Conservation (phyloP, 78 protist species). For the Protostelium mycophagum region DNA sequence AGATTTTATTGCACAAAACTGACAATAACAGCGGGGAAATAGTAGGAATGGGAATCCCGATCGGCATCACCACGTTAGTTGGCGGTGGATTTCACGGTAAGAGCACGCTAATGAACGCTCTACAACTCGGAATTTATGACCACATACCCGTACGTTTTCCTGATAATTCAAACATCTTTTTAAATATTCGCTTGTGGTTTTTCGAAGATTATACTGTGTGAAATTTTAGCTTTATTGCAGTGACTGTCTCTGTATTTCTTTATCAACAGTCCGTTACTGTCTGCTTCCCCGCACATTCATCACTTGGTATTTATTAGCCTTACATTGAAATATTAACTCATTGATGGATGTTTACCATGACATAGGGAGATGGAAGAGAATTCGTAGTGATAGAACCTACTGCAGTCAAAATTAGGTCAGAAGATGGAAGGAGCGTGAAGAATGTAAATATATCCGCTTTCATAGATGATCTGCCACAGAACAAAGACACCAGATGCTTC, state of each 20-base stretch:
- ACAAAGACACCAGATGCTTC: conserved; percentile 8
- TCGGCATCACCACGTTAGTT: conserved; percentile 47
- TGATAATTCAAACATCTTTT: too few species aligned
- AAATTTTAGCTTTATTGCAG: too few species aligned
- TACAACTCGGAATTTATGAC: conserved; percentile 54
- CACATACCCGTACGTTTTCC: conserved; percentile 13
- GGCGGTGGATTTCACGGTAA: conserved; percentile 80
- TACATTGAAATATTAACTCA: too few species aligned
- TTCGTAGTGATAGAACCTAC: neutral
- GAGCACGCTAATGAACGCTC: conserved; percentile 61
- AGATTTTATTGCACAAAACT: too few species aligned
- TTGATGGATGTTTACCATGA: too few species aligned
- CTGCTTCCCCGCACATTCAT: too few species aligned
- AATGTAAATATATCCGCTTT: conserved; percentile 37
- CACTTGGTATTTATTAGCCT: too few species aligned
- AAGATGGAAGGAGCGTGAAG: conserved; percentile 46
- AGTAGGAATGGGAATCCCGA: conserved; percentile 54
- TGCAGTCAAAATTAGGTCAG: conserved; percentile 44
- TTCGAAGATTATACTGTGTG: too few species aligned
- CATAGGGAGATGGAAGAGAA: conserved; percentile 70
- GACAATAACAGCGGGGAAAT: neutral
- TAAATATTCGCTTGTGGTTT: too few species aligned
- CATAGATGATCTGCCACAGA: conserved; percentile 32
- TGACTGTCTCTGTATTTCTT: too few species aligned
- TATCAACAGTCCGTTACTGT: too few species aligned